phyloP scores from a whole-genome alignment of 495 filamentous ascomycete genomes.

The Aspergillus cavernicola region DNA sequence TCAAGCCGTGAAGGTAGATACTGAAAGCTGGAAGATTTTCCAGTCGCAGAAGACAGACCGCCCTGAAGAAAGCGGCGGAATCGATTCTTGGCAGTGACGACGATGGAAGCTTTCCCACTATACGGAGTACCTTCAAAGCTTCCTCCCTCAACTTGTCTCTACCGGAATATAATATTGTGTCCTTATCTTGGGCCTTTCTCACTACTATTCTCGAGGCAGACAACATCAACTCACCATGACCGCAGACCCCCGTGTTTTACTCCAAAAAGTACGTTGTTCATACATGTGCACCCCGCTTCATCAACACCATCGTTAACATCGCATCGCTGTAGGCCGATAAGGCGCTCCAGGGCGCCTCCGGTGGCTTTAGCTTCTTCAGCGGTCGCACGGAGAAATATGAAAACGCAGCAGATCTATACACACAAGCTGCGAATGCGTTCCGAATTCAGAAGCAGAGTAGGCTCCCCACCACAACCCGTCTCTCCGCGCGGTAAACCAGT shows the following conservation, averaged over 20 bases:
- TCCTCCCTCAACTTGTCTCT: too few relatives aligned
- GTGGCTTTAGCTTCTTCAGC: conserved; percentile 75
- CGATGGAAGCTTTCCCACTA: background rate
- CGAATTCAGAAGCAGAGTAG: conserved; percentile 66
- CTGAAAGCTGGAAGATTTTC: too few relatives aligned
- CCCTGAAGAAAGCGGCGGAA: background rate
- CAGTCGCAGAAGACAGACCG: background rate
- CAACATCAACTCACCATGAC: conserved; percentile 21
- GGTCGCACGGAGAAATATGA: conserved; percentile 80
- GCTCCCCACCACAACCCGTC: conserved; percentile 15
- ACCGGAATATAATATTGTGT: too few relatives aligned
- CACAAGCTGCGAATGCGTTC: conserved; percentile 79
- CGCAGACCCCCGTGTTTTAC: conserved; percentile 54
- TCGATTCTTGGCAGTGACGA: conserved; percentile 9
- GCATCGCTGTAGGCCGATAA: conserved; percentile 66
- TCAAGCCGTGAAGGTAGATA: too few relatives aligned
- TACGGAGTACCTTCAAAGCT: background rate
- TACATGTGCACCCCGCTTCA: conserved; percentile 15
- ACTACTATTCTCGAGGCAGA: too few relatives aligned
- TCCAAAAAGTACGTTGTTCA: conserved; percentile 50
- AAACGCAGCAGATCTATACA: conserved; percentile 75
- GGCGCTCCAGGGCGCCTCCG: conserved; percentile 60
- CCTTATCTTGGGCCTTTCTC: too few relatives aligned
- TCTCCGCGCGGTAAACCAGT: background rate
- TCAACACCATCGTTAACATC: conserved; percentile 33